A percentile compares a stretch with the other conserved stretches of the same genome.
phyloP scores from a whole-genome alignment of 139 green algal species.

The Microglena sp. region DNA sequence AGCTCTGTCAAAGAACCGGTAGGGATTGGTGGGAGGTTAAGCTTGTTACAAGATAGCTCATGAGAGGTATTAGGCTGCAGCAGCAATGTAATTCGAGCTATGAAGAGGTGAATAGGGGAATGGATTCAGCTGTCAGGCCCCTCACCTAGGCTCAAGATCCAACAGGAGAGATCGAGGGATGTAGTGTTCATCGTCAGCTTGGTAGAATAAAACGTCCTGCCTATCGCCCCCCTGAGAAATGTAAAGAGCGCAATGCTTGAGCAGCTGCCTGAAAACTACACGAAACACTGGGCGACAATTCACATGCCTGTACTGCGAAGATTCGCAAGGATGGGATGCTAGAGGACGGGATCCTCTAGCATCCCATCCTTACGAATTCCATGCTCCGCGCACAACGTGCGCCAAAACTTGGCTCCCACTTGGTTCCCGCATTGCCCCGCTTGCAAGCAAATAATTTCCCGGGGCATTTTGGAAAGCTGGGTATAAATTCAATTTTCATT shows the following conservation, averaged over 20 bases:
- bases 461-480: no score
- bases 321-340: no score
- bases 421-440: conserved; percentile 98
- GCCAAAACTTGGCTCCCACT: conserved; percentile 96
- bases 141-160: conserved; percentile 97
- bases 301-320: conserved; percentile 59
- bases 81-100: no score
- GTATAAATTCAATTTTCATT: no score
- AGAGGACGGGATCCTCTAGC: no score
- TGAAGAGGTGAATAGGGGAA: no score
- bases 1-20: no score
- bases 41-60: no score
- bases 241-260: background rate
- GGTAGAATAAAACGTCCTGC: conserved; percentile 99
- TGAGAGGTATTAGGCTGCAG: no score
- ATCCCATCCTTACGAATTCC: conserved; percentile 95
- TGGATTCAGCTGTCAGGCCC: no score
- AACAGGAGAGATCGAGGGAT: conserved; percentile 90
- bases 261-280: background rate
- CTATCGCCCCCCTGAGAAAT: conserved; percentile 65
- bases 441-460: conserved; percentile 97
- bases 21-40: no score
- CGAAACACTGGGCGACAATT: background rate
- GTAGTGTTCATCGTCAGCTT: conserved; percentile 98
- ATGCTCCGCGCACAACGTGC: conserved; percentile 91